phyloP scores from a whole-genome alignment of 1,139 yeast genomes.

The Yamadazyma sp. region DNA sequence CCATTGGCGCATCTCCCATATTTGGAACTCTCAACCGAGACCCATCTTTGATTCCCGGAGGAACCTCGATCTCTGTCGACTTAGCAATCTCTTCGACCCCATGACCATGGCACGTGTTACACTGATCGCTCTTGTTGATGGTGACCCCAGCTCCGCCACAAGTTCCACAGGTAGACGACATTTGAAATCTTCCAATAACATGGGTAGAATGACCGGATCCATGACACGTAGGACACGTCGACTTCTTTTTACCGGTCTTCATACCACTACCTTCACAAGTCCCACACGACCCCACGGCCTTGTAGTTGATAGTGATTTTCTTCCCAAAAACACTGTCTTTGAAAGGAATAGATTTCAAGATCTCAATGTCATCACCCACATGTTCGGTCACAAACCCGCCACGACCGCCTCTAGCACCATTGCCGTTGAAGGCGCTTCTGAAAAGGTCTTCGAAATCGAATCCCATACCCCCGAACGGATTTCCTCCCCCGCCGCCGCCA shows the following conservation, averaged over 20 bases:
- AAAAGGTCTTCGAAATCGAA: constrained; percentile 86
- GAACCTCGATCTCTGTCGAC: constrained; percentile 76
- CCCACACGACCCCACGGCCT: constrained; percentile 73
- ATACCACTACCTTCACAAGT: constrained; percentile 86
- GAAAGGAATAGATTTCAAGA: constrained; percentile 69
- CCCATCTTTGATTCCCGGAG: constrained; percentile 88
- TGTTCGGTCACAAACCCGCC: constrained; percentile 64
- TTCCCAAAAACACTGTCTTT: constrained; percentile 89
- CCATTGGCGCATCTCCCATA: constrained; percentile 86
- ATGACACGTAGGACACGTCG: constrained; percentile 83
- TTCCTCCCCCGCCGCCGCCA: constrained; percentile 45
- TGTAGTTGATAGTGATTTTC: constrained; percentile 63
- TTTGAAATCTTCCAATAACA: constrained; percentile 90
- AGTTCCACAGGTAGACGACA: constrained; percentile 87
- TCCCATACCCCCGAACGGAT: constrained; percentile 49
- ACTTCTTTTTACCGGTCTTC: constrained; percentile 71
- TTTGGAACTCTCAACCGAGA: constrained; percentile 80
- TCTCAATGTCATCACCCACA: constrained; percentile 88
- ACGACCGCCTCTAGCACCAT: constrained; percentile 38
- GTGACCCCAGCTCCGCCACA: constrained; percentile 90
- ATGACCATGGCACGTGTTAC: constrained; percentile 81
- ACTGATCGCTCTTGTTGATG: constrained; percentile 66
- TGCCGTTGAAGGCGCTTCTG: constrained; percentile 65
- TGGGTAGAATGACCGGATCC: constrained; percentile 94
- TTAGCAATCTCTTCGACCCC: constrained; percentile 76